Percentiles rank a stretch among this genome's conserved stretches.
phyloP scores from a whole-genome alignment of 1,284 basidiomycete genomes.

The Irpex rosettiformis region DNA sequence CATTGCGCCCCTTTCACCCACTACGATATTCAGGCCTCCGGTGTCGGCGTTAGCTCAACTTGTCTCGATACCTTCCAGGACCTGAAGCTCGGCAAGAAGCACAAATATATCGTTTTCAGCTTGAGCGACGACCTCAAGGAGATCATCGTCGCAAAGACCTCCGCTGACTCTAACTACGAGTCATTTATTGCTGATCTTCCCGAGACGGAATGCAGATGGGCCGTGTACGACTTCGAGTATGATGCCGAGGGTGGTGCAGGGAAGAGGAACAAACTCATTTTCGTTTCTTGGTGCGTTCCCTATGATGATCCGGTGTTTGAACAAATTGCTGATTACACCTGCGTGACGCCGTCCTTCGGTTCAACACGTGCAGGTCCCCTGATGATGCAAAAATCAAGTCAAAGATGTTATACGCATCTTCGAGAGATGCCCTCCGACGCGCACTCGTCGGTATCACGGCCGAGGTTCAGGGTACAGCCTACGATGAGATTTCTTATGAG shows the following conservation, averaged over 20 bases:
- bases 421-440: conserved; percentile 82
- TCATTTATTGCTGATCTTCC: conserved; percentile 79
- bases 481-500: conserved; percentile 74
- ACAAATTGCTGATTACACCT: not conserved
- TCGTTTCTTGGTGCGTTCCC: conserved; percentile 73
- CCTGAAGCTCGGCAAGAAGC: conserved; percentile 82
- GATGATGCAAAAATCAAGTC: conserved; percentile 84
- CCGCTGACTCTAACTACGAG: conserved; percentile 55
- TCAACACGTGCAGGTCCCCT: conserved; percentile 46
- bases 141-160: conserved; percentile 73
- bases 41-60: conserved; percentile 57
- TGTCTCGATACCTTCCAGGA: conserved; percentile 69
- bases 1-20: conserved; percentile 4
- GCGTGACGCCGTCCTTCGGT: not conserved
- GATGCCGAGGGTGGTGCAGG: conserved; percentile 71
- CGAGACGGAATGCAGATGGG: conserved; percentile 79
- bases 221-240: conserved; percentile 91
- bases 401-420: conserved; percentile 96
- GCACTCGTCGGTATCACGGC: conserved; percentile 67
- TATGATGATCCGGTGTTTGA: not conserved
- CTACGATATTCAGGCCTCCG: conserved; percentile 60
- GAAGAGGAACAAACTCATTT: conserved; percentile 89
- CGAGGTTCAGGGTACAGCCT: conserved; percentile 91
- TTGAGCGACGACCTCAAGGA: conserved; percentile 67
- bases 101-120: conserved; percentile 86